Conservation (phyloP, 441 rosid species). For the Populus tomentosa region DNA sequence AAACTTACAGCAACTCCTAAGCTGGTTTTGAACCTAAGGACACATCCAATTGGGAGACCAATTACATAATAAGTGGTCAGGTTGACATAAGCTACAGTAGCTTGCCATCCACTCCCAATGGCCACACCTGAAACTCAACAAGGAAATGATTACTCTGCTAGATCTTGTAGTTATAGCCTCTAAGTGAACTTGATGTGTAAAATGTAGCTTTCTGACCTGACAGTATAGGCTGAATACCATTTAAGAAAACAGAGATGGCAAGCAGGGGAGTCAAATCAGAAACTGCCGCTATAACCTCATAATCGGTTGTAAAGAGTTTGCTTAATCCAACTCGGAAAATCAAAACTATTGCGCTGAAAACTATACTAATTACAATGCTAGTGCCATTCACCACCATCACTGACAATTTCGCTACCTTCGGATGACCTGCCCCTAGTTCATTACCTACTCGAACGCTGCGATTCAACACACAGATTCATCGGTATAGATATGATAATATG, state of each 20-base stretch:
- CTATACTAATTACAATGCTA: slow-evolving; percentile 48
- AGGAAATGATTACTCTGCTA: not conserved
- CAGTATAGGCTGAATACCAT: slow-evolving; percentile 86
- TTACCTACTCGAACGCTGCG: slow-evolving; percentile 72
- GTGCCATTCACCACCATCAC: slow-evolving; percentile 64
- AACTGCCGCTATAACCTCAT: slow-evolving; percentile 54
- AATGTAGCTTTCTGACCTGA: slow-evolving; percentile 41
- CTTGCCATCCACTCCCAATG: slow-evolving; percentile 94
- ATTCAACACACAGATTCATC: not conserved
- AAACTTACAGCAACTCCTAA: slow-evolving; percentile 75
- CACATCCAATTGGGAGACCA: slow-evolving; percentile 83
- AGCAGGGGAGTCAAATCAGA: slow-evolving; percentile 61
- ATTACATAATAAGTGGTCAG: slow-evolving; percentile 61
- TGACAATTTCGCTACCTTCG: slow-evolving; percentile 64
- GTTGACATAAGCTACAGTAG: slow-evolving; percentile 79
- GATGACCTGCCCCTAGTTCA: slow-evolving; percentile 79
- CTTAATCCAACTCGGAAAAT: slow-evolving; percentile 48
- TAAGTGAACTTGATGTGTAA: not conserved
- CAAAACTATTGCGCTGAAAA: slow-evolving; percentile 41
- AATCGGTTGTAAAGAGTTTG: slow-evolving; percentile 58
- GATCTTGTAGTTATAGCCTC: not conserved
- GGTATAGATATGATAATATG: not conserved
- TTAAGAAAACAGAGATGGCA: slow-evolving; percentile 67
- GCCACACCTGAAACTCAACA: slow-evolving; percentile 53
- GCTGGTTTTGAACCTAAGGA: slow-evolving; percentile 77